Evolutionary conservation across 179 eudicot species (phyloP), one percentile per base, ranked within the genome.

Genomic region (Corrigiola litoralis): DNA sequence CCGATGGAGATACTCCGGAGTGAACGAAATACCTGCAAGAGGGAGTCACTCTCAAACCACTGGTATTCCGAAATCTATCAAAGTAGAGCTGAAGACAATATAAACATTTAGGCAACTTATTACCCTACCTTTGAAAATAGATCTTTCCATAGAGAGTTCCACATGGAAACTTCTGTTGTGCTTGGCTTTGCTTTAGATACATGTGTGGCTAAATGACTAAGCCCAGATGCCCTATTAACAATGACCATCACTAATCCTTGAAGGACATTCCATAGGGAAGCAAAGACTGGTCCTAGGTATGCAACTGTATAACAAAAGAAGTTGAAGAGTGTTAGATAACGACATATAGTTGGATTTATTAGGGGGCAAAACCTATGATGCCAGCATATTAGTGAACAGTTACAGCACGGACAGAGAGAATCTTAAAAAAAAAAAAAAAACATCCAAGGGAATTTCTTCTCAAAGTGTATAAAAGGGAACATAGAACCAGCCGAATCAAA

Each of bases 131-230:
- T 85, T 50, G 95, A 89, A 79, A 90, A 80, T 45, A 92, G 84
- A 63, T 92, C 98, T 63, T 81, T 82, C 95, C 92, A 85, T 20
- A 92, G 82, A 44, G 90, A 58, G 58, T 81, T 83, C 96, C 95
- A 87, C 68, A 81, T 58, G 24, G 96, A 92, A 72, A 82, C 90
- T 64, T 87, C 89, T 23, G 70, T 44, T 23, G 89, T 60, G 44
- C 69, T 79, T 38, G 86, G 85, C 65, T 91, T 85, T 42, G 90
- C 74, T 68, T 82, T 66, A 55, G 69, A 66, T 55, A 75, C 29
- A 3, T 38, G 76, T 40, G 82, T 80, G 61, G 57, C 75, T 46
- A 75, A 72, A 63, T 53, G 76, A 52, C 78, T 77, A 75, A 68
- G 65, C 37, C 37, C 74, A 10, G 67, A 52, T 10, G 61, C 67